Evolutionary conservation across 2,329 filamentous ascomycete species (phyloP), one percentile per base, ranked within the genome.

Genomic region (Talaromyces verruculosus): DNA sequence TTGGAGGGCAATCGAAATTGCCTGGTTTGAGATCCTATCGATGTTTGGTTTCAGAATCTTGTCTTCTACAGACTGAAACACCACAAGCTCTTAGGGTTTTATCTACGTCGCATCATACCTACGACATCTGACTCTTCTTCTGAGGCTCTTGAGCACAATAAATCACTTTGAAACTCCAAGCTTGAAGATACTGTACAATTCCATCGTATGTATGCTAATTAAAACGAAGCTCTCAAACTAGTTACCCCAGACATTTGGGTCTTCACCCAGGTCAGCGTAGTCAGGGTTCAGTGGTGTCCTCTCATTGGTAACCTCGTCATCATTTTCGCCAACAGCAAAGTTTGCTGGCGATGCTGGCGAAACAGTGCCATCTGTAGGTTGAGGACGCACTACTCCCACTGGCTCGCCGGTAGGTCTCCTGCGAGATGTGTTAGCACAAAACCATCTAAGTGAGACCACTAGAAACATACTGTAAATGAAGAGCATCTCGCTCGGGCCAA

Each of bases 401-500:
- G 74, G 72, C 47, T 74, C 67, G 22, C 73, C 73, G 2, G 73
- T 73, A 43, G 72, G 73, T 66, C 72, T 74, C 67, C 77, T 78
- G 64, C 43, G 69, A 65, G 41, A 67, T 10, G 19, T 65, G 68
- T 74, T 65, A 74, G 61, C 55, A 58, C 55, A 64, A 67, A 28
- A 58, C 22, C 19, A n/a, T 45, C 22, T 45, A 25, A 65, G 22
- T 30, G 15, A 63, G 37, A 57, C 37, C 41, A 67, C 63, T 61
- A 62, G 19, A 47, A 59, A 61, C 76, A 71, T 72, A 78, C 76
- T 71, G 71, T 67, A 76, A 77, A 61, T 71, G 73, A 62, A 71
- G 71, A 37, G 68, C 68, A 60, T 76, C 74, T 43, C 74, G 80
- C 60, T 84, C 82, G 68, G 88, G 88, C 84, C 85, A 87, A 19